Evolutionary conservation across 768 basidiomycete genomes (phyloP).

Genomic region (Scleroderma citrinum): DNA sequence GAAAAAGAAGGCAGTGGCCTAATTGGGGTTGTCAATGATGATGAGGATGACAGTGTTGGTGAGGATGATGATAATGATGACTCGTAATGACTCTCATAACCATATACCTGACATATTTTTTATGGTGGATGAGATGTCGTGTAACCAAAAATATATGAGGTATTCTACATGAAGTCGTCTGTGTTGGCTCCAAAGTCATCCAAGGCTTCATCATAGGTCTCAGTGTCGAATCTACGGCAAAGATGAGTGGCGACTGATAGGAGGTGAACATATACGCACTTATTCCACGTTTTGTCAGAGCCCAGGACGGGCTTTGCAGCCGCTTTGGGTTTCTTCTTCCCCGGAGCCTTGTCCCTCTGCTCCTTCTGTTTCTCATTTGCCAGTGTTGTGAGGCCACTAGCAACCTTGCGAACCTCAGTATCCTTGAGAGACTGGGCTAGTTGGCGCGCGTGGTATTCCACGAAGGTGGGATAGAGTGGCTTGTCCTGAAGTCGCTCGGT

Average conservation of each 20-base stretch:
- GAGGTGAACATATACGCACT: conserved; percentile 35
- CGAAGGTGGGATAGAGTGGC: conserved; percentile 77
- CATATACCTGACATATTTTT: not conserved
- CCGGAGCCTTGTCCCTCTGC: conserved; percentile 74
- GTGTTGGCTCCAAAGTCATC: conserved; percentile 76
- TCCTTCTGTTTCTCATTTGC: conserved; percentile 96
- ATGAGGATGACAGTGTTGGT: conserved; percentile 58
- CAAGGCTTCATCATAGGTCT: conserved; percentile 78
- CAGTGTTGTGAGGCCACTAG: conserved; percentile 75
- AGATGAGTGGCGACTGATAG: conserved; percentile 9
- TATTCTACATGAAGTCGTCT: conserved; percentile 87
- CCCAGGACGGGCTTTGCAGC: conserved; percentile 72
- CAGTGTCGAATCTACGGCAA: conserved; percentile 63
- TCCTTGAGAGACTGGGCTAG: conserved; percentile 77
- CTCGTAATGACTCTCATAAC: not conserved
- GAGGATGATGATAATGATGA: conserved; percentile 30
- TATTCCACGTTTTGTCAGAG: conserved; percentile 57
- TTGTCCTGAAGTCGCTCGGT: conserved; percentile 76
- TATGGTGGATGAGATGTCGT: not conserved
- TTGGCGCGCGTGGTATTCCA: conserved; percentile 77
- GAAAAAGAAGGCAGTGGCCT: conserved; percentile 65
- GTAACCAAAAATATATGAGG: conserved; percentile 10
- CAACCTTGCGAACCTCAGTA: conserved; percentile 87
- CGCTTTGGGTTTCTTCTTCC: conserved; percentile 84
- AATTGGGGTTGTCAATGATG: conserved; percentile 61